Conservation (phyloP, 305 asterid genomes). For the Fraxinus angustifolia region DNA sequence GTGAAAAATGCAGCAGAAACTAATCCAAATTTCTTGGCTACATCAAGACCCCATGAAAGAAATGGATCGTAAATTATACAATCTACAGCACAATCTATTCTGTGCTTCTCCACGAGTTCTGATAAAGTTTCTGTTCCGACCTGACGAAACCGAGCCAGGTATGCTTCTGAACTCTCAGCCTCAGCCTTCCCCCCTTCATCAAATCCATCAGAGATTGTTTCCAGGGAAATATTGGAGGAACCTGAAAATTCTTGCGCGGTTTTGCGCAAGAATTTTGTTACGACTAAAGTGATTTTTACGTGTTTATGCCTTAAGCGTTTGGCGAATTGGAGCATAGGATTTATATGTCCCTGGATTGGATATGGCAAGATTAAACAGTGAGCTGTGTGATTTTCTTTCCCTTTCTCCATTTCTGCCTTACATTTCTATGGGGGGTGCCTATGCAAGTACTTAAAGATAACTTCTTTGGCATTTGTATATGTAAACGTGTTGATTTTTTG, state of each 20-base stretch:
- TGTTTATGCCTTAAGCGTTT: conserved; percentile 35
- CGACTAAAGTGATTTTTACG: conserved; percentile 28
- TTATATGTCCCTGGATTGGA: conserved; percentile 47
- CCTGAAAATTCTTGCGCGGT: neutral
- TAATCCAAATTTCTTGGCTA: conserved; percentile 23
- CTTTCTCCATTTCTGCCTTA: conserved; percentile 13
- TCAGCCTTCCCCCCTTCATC: neutral
- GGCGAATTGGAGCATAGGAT: conserved; percentile 50
- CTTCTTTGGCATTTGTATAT: neutral
- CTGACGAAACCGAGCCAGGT: neutral
- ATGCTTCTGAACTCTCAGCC: neutral
- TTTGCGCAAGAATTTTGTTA: conserved; percentile 2
- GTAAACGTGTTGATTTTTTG: neutral
- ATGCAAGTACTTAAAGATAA: neutral
- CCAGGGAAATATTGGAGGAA: conserved; percentile 9
- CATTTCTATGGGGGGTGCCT: neutral
- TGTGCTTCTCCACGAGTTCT: conserved; percentile 12
- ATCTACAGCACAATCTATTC: conserved; percentile 12
- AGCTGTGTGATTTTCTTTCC: neutral
- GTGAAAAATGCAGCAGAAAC: conserved; percentile 27
- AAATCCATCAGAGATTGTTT: conserved; percentile 13
- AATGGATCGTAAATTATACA: conserved; percentile 24
- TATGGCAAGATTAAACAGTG: conserved; percentile 38
- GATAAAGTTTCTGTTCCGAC: conserved; percentile 17
- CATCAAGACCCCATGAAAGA: conserved; percentile 27